These are phyloP conservation scores for Avicennia marina DNA, from an alignment of 257 asterid genomes.

Conservation along the genomic window DNA sequence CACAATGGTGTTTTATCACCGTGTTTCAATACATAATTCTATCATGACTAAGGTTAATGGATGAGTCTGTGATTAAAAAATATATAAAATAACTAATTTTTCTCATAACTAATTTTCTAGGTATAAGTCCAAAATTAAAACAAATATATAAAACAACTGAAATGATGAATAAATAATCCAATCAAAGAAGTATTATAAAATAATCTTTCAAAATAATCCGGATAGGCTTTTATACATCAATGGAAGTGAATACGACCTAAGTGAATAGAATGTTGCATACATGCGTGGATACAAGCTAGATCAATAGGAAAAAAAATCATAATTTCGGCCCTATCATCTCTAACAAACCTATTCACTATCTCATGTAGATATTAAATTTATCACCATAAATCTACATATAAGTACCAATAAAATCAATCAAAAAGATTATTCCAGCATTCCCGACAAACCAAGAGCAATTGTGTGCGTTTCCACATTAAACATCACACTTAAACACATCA, in stretches of 20 bases:
- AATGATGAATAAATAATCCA: no score
- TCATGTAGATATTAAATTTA: neutral
- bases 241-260: neutral
- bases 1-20: neutral
- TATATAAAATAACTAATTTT: no score
- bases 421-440: neutral
- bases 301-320: neutral
- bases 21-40: no score
- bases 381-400: neutral
- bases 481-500: slow-evolving; percentile 2
- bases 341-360: neutral
- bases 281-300: no score
- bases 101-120: no score
- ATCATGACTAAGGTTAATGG: no score
- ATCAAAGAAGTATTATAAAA: no score
- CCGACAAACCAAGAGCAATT: neutral
- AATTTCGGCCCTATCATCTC: neutral
- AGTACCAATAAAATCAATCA: neutral
- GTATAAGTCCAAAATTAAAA: no score
- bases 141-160: no score
- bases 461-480: neutral
- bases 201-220: no score
- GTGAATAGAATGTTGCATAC: neutral
- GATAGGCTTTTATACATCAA: no score
- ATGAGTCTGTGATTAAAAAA: no score